Percentiles rank a stretch among this genome's conserved stretches.
These are phyloP conservation scores for Dioscorea cayenensis DNA, from an alignment of 116 monocot species.

Conservation along the genomic window DNA sequence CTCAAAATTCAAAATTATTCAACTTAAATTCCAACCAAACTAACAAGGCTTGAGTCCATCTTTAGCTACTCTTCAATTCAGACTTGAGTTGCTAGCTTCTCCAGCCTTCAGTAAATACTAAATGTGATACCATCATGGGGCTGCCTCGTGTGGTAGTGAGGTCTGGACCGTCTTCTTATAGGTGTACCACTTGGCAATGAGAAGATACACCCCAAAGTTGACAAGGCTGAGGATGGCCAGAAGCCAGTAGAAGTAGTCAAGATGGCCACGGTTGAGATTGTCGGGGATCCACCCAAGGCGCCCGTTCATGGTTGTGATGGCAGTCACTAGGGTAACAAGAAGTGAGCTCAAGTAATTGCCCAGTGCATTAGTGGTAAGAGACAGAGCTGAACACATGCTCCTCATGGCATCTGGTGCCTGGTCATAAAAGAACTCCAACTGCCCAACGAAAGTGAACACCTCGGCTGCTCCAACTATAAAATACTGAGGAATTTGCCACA, in stretches of 20 bases:
- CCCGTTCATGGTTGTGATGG: constrained; percentile 4
- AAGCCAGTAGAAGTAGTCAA: constrained; percentile 58
- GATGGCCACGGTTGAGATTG: constrained; percentile 40
- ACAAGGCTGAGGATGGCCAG: constrained; percentile 24
- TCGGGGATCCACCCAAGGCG: constrained; percentile 13
- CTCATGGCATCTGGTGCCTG: constrained; percentile 34
- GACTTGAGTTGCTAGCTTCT: no score
- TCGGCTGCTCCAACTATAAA: constrained; percentile 66
- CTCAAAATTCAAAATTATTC: no score
- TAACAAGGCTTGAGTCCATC: no score
- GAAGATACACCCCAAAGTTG: constrained; percentile 24
- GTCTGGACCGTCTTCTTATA: constrained; percentile 28
- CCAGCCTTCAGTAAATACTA: no score
- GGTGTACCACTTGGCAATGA: constrained; percentile 28
- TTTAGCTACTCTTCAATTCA: no score
- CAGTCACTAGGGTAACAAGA: constrained; percentile 11
- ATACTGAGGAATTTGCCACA: constrained; percentile 82
- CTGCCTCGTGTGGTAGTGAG: neutral
- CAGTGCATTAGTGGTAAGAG: constrained; percentile 18
- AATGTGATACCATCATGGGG: no score
- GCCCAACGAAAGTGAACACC: constrained; percentile 41
- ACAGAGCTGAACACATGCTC: constrained; percentile 28
- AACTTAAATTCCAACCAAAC: no score
- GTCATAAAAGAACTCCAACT: constrained; percentile 26
- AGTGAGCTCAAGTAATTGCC: constrained; percentile 24